phyloP scores from a whole-genome alignment of 768 basidiomycete species.

The Tulasnella sp. region DNA sequence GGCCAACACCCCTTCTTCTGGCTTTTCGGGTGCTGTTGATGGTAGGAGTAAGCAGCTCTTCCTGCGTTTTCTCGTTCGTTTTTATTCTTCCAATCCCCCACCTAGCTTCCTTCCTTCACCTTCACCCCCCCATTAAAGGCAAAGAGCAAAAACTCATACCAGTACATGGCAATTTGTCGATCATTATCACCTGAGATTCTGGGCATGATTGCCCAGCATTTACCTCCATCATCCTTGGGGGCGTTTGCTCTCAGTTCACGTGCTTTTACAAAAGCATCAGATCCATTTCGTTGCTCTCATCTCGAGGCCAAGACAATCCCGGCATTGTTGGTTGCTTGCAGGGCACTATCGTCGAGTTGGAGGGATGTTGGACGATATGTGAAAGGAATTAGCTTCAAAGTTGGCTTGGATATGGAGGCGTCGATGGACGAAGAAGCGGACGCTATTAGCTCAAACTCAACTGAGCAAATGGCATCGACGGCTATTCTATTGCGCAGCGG shows the following conservation, averaged over 20 bases:
- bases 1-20: too few relatives aligned
- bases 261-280: conserved; percentile 7
- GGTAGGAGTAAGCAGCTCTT: too few relatives aligned
- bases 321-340: not conserved
- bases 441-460: not conserved
- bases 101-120: too few relatives aligned
- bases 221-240: conserved; percentile 2
- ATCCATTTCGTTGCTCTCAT: not conserved
- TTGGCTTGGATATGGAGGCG: not conserved
- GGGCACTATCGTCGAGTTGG: conserved; percentile 3
- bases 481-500: conserved; percentile 1
- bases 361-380: conserved; percentile 2
- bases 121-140: too few relatives aligned
- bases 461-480: not conserved
- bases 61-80: too few relatives aligned
- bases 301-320: not conserved
- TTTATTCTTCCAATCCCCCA: too few relatives aligned
- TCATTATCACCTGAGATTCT: conserved; percentile 13
- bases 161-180: too few relatives aligned
- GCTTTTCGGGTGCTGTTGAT: too few relatives aligned
- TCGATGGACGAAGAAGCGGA: not conserved
- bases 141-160: too few relatives aligned
- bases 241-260: conserved; percentile 8
- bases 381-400: conserved; percentile 5
- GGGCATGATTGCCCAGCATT: conserved; percentile 5